Evolutionary conservation across 768 basidiomycete genomes (phyloP).

Genomic region (Boletus bicolor): DNA sequence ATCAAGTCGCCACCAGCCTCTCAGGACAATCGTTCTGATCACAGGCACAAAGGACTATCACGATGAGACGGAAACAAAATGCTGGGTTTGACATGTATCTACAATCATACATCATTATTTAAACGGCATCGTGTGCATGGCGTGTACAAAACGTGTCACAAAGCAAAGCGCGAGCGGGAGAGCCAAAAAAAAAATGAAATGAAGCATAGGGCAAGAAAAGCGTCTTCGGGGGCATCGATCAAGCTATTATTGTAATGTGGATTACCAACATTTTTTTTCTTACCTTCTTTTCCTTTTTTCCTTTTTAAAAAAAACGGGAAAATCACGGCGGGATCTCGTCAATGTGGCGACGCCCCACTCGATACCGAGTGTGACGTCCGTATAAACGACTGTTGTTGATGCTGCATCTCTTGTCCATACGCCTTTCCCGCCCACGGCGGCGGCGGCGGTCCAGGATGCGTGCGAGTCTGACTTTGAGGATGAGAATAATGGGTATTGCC

Average conservation of each 20-base stretch:
- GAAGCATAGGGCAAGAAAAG: not conserved
- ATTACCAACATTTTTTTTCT: not conserved
- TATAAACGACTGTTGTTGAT: slow-evolving; percentile 48
- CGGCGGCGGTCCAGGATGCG: slow-evolving; percentile 22
- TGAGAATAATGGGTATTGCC: slow-evolving; percentile 9
- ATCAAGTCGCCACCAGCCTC: too few relatives aligned
- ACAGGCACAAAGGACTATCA: too few relatives aligned
- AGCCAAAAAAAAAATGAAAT: not conserved
- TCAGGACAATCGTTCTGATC: too few relatives aligned
- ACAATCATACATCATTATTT: not conserved
- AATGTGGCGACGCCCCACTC: slow-evolving; percentile 34
- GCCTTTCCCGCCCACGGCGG: slow-evolving; percentile 26
- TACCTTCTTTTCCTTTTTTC: not conserved
- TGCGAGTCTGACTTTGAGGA: slow-evolving; percentile 4
- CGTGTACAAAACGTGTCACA: not conserved
- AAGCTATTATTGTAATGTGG: not conserved
- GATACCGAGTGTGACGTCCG: slow-evolving; percentile 43
- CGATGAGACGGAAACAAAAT: too few relatives aligned
- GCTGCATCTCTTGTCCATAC: slow-evolving; percentile 23
- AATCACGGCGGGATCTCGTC: not conserved
- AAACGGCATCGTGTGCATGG: not conserved
- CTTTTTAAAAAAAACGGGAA: not conserved
- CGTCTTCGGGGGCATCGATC: not conserved
- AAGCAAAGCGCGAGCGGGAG: not conserved
- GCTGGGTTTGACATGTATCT: not conserved